phyloP scores from a whole-genome alignment of 768 basidiomycete species.

The Suillus variegatus region DNA sequence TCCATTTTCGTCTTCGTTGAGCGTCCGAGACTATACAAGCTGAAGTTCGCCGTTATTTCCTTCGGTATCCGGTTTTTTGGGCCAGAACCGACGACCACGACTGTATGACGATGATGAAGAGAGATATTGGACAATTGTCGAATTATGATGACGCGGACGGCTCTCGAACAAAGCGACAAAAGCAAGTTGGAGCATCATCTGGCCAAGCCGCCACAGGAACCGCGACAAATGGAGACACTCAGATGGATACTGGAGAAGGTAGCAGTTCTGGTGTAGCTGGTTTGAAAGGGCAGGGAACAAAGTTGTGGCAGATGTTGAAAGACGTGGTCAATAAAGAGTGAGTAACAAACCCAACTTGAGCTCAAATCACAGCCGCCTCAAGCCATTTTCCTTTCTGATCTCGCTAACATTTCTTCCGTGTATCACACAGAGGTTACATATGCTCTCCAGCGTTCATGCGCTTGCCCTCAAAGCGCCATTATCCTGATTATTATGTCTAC shows the following conservation, averaged over 20 bases:
- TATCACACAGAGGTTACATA: conserved; percentile 55
- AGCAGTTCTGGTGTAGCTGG: conserved; percentile 26
- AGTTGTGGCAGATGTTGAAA: conserved; percentile 77
- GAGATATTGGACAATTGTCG: conserved; percentile 45
- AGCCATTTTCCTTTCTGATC: conserved; percentile 45
- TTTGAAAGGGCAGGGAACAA: conserved; percentile 67
- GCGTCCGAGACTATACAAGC: conserved; percentile 31
- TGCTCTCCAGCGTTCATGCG: conserved; percentile 68
- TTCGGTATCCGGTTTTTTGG: conserved; percentile 15
- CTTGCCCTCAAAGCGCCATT: conserved; percentile 68
- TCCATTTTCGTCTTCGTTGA: conserved; percentile 22
- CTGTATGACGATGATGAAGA: conserved; percentile 44
- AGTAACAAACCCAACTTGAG: conserved; percentile 51
- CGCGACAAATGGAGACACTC: conserved; percentile 26
- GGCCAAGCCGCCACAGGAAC: conserved; percentile 44
- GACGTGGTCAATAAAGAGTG: conserved; percentile 88
- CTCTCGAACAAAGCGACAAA: conserved; percentile 54
- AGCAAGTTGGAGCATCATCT: conserved; percentile 38
- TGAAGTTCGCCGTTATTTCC: conserved; percentile 30
- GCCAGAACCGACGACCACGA: background rate
- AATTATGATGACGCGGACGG: conserved; percentile 43
- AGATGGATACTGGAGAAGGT: conserved; percentile 22
- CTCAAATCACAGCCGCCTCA: conserved; percentile 28
- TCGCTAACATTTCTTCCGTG: conserved; percentile 31
- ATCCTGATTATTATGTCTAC: conserved; percentile 83